phyloP scores from a whole-genome alignment of 768 basidiomycete species.

The Rhizopogon sp. region DNA sequence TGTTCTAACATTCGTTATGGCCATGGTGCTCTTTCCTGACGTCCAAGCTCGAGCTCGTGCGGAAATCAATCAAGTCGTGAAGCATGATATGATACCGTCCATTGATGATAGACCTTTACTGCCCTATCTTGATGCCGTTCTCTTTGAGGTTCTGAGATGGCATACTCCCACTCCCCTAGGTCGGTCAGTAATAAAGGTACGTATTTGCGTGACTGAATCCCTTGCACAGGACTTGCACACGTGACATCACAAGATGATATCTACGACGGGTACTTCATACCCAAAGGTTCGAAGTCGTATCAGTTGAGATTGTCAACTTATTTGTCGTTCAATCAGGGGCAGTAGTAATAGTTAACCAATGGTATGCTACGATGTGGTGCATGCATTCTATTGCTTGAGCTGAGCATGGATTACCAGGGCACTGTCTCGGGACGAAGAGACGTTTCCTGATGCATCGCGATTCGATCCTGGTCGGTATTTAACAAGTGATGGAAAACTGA shows the following conservation, averaged over 20 bases:
- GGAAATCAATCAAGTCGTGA: no score
- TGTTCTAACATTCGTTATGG: no score
- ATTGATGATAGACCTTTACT: no score
- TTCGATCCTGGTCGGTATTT: neutral
- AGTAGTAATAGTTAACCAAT: neutral
- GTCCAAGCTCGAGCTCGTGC: no score
- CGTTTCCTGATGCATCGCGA: neutral
- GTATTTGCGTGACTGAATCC: neutral
- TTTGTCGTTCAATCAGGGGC: neutral
- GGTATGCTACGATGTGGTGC: no score
- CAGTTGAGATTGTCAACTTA: neutral
- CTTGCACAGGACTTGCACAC: conserved; percentile 15
- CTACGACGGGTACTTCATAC: conserved; percentile 42
- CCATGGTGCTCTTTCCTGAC: no score
- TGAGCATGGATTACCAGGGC: neutral
- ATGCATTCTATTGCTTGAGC: neutral
- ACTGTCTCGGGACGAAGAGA: neutral
- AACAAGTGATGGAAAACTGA: neutral
- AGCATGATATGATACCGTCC: no score
- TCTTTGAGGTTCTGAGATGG: no score
- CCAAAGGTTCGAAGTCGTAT: conserved; percentile 35
- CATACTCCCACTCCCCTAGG: no score
- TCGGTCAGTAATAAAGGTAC: no score
- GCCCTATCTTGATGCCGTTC: no score
- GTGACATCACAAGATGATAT: neutral